Evolutionary conservation across 2,329 filamentous ascomycete species (phyloP), one percentile per base, ranked within the genome.

Genomic region (Aspergillus sojae): DNA sequence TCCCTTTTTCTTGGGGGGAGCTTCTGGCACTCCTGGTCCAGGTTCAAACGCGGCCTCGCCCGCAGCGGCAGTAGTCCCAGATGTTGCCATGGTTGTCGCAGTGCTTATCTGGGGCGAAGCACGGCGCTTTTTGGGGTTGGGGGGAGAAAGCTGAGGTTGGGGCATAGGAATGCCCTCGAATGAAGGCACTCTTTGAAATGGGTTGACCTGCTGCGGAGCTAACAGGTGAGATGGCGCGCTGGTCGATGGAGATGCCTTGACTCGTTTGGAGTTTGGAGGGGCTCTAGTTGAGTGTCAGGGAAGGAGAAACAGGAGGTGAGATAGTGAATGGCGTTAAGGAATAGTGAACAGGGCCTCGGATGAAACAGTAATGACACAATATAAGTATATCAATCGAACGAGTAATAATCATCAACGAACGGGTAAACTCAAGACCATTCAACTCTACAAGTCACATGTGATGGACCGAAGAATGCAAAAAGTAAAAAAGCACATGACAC

Each of bases 1-100:
- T 72, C 93, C 95, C 83, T 97, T 97, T 83, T 98, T 99, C 55
- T 80, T 79, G 16, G 77, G 75, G 3, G 74, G 68, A 10, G 72
- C 62, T 64, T 77, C 77, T 21, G 73, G 63, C 11, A 71, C 61
- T n/a, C 69, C 63, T 12, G 68, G 62, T 45, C 70, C 64, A 36
- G 70, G 58, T 30, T 65, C 65, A 6, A 73, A 68, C 53, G 75
- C 71, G 62, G 71, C 65, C 64, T 78, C 71, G n/a, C 73, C 73
- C 57, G 69, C 69, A 41, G 71, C 64, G 55, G 70, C 68, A 56
- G 75, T 61, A 19, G 71, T 65, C 55, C 75, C 67, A 46, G 74
- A 70, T 26, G 78, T 67, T 50, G 74, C 67, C 72, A 80, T 79
- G 71, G 79, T 69, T 68, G 75, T 61, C 65, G 80, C 69, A 41